phyloP scores from a whole-genome alignment of 2,329 filamentous ascomycete species.

The Daldinia sp. region DNA sequence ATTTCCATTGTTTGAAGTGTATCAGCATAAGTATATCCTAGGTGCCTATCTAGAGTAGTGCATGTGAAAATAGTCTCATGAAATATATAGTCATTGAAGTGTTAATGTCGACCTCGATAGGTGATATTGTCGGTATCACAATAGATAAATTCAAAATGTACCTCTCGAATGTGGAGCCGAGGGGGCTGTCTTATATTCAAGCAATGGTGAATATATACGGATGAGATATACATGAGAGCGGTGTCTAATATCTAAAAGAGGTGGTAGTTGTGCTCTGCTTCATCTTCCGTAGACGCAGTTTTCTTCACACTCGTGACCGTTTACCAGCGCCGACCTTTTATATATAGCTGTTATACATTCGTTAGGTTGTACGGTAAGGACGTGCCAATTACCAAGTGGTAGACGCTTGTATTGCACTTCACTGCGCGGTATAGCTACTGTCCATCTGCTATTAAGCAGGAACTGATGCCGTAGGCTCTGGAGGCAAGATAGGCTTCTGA shows the following conservation, averaged over 20 bases:
- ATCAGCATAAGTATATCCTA: no score
- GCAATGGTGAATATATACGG: not conserved
- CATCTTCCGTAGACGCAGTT: not conserved
- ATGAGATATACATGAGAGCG: constrained; percentile 9
- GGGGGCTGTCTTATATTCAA: constrained; percentile 18
- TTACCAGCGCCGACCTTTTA: constrained; percentile 11
- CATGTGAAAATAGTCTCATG: not conserved
- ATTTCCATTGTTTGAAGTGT: no score
- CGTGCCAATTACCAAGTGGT: not conserved
- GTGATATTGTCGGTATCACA: not conserved
- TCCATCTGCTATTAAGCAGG: constrained; percentile 17
- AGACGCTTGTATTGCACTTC: not conserved
- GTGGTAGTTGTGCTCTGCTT: constrained; percentile 2
- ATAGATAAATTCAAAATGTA: not conserved
- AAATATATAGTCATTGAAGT: not conserved
- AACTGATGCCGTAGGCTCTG: constrained; percentile 47
- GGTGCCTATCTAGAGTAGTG: no score
- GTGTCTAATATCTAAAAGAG: constrained; percentile 5
- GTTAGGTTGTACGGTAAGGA: not conserved
- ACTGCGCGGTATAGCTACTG: not conserved
- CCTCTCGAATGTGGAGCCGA: constrained; percentile 7
- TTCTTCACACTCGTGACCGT: not conserved
- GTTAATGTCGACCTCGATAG: not conserved
- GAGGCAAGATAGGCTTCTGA: constrained; percentile 64
- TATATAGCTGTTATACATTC: constrained; percentile 25